Conservation (phyloP, 805 yeast species). For the Pichia kluyveri region DNA sequence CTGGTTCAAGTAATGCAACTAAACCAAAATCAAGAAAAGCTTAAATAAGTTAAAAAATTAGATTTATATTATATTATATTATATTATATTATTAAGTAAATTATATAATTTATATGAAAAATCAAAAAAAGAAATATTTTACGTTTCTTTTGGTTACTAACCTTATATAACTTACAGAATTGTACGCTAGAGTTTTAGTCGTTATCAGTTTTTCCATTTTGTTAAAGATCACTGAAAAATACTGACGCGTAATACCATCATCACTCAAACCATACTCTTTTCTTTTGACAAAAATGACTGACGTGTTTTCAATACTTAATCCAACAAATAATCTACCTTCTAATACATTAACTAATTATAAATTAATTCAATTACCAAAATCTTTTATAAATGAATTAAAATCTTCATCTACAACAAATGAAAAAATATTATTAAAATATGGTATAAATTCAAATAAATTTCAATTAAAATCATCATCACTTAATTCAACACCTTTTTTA, state of each 20-base stretch:
- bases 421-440: neutral
- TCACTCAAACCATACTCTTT: no score
- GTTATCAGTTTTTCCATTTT: no score
- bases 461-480: constrained; percentile 13
- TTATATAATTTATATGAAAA: no score
- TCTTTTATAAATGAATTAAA: constrained; percentile 2
- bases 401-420: constrained; percentile 10
- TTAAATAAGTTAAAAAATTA: no score
- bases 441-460: neutral
- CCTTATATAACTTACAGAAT: no score
- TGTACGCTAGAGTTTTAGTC: no score
- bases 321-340: constrained; percentile 1
- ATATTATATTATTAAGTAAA: neutral
- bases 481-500: constrained; percentile 35
- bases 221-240: no score
- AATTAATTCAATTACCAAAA: constrained; percentile 6
- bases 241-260: no score
- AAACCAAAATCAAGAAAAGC: no score
- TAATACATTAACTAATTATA: neutral
- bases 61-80: neutral
- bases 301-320: constrained; percentile 19
- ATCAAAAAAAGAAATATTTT: no score
- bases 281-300: constrained; percentile 12
- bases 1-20: constrained; percentile 6
- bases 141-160: no score